These are phyloP conservation scores for Murraya koenigii DNA, from an alignment of 345 rosid genomes.

Conservation along the genomic window DNA sequence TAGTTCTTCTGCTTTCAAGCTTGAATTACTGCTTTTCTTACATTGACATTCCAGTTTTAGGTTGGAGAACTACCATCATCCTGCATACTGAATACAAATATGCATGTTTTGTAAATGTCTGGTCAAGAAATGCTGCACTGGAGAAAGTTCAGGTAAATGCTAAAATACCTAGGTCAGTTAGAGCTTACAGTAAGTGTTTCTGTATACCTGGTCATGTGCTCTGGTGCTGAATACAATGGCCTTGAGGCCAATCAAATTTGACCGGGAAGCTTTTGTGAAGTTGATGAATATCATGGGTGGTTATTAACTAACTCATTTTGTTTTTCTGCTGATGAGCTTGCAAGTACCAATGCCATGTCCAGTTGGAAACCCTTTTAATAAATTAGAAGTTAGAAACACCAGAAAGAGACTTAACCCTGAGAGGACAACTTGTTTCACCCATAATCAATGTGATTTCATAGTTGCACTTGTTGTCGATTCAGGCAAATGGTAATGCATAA, in stretches of 20 bases:
- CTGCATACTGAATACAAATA: neutral
- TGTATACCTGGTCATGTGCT: neutral
- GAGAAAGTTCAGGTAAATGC: neutral
- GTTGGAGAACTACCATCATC: neutral
- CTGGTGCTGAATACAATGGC: neutral
- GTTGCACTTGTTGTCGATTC: neutral
- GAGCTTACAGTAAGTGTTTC: neutral
- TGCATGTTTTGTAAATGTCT: conserved; percentile 13
- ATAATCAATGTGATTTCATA: neutral
- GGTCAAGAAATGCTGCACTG: conserved; percentile 1
- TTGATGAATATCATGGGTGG: neutral
- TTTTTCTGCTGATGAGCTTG: neutral
- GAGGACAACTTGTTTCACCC: neutral
- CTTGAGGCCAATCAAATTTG: neutral
- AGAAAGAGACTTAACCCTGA: neutral
- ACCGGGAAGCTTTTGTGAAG: neutral
- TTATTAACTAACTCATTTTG: neutral
- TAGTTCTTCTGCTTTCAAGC: neutral
- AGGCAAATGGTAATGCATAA: neutral
- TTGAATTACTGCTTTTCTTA: conserved; percentile 3
- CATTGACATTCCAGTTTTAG: neutral
- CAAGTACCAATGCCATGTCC: neutral
- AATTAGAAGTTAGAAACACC: neutral
- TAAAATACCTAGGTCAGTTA: neutral
- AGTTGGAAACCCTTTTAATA: neutral